These are phyloP conservation scores for Boletus semigastroideus DNA, from an alignment of 1,284 basidiomycete species.

Conservation along the genomic window DNA sequence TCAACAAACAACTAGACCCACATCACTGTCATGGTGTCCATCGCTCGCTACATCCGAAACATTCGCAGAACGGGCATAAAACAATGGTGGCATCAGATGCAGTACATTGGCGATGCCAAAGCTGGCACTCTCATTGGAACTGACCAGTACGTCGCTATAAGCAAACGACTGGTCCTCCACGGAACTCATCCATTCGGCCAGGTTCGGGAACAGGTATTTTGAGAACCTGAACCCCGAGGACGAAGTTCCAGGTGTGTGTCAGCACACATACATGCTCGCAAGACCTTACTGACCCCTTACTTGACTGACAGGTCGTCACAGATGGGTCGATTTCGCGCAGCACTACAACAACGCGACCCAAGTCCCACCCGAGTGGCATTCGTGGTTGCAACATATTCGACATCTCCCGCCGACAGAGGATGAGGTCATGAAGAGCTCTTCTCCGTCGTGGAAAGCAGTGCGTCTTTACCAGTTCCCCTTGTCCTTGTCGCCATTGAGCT, in stretches of 20 bases:
- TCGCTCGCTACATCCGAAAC: constrained; percentile 74
- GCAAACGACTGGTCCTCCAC: background rate
- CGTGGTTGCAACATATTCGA: constrained; percentile 92
- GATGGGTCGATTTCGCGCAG: constrained; percentile 93
- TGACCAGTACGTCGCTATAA: constrained; percentile 64
- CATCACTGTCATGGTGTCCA: constrained; percentile 57
- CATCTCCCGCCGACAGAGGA: constrained; percentile 78
- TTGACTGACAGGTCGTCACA: constrained; percentile 68
- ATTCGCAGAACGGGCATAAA: constrained; percentile 72
- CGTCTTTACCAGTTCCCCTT: constrained; percentile 31
- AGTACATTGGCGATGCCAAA: constrained; percentile 93
- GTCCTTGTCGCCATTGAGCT: background rate
- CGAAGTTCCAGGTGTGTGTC: constrained; percentile 73
- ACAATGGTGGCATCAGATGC: constrained; percentile 83
- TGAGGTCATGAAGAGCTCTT: constrained; percentile 60
- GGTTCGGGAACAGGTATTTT: constrained; percentile 89
- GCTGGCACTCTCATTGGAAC: constrained; percentile 74
- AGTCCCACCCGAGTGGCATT: constrained; percentile 92
- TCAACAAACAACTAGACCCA: constrained; percentile 19
- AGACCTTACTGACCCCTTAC: background rate
- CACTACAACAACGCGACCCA: constrained; percentile 89
- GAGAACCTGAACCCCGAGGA: constrained; percentile 86
- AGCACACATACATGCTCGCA: background rate
- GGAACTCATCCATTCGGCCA: constrained; percentile 30
- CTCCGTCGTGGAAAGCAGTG: constrained; percentile 83